Base-by-base conservation (phyloP, 163 green algal genomes). In the Dunaliella salina region DNA sequence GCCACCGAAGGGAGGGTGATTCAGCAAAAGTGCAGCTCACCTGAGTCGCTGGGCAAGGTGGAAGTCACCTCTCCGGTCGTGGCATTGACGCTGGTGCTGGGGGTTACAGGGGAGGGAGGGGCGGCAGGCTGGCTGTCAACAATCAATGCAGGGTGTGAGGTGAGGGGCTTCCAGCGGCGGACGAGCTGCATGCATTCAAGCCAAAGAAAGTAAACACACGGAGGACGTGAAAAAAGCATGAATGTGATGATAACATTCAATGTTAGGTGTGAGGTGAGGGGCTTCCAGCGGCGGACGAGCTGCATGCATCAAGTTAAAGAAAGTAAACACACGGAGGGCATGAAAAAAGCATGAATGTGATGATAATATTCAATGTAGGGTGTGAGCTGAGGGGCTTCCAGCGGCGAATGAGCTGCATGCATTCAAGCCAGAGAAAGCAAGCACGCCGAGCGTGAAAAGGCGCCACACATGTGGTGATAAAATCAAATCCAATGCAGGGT, bases 211-310 rank as follows among this genome's bases (percentile, higher is more conserved):
- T 15, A 50, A 50, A 3, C 40, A 50, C 40, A 50, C 8, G 40
- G 8, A 50, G 40, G 40, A n/a, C n/a, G n/a, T n/a, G n/a, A n/a
- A n/a, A n/a, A n/a, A n/a, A n/a, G n/a, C n/a, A n/a, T n/a, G n/a
- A n/a, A n/a, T n/a, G n/a, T n/a, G n/a, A n/a, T n/a, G n/a, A n/a
- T n/a, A 59, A 33, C 79, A 30, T 63, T 33, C 33, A 82, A 82
- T 30, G 32, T 33, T 33, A 33, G 32, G 32, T 82, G 32, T 15
- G 33, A 35, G 35, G 79, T 50, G n/a, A 82, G 79, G 20, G 79
- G 79, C 32, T 82, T 30, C 79, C 79, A 82, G 32, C 25, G 30
- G 30, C 79, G 79, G 32, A 82, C 24, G 32, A 82, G 79, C 79
- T 82, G 63, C 24, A 29, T 75, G 63, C 24, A 29, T 75, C 20